Percentiles rank a stretch among this genome's conserved stretches.
Evolutionary conservation across 495 filamentous ascomycete genomes (phyloP).

Genomic region (Neurospora intermedia): DNA sequence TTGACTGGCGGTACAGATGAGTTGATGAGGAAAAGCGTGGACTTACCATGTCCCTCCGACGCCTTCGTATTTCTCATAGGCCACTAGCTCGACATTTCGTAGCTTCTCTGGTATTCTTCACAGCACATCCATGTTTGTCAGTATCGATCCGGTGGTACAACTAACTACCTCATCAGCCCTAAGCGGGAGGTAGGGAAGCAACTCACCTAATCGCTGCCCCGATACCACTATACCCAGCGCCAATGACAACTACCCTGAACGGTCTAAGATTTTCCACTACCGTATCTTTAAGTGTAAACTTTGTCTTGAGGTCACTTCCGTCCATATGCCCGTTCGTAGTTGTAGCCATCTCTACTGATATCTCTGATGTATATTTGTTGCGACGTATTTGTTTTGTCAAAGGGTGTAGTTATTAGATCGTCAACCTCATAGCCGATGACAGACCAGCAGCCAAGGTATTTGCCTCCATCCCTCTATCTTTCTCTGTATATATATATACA

Average conservation of each 20-base stretch:
- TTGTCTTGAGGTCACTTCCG: not conserved
- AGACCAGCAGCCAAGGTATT: not conserved
- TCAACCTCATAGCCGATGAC: not conserved
- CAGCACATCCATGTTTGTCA: not conserved
- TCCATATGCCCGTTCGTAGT: not conserved
- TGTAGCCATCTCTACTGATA: not conserved
- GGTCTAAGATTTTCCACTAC: constrained; percentile 36
- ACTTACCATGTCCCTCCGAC: constrained; percentile 33
- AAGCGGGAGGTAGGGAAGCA: not conserved
- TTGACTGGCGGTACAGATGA: not conserved
- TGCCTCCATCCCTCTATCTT: not conserved
- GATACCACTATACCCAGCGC: constrained; percentile 41
- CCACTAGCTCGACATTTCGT: constrained; percentile 30
- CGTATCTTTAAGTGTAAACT: constrained; percentile 27
- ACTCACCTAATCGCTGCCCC: constrained; percentile 25
- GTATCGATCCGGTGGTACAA: not conserved
- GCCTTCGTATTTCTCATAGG: constrained; percentile 34
- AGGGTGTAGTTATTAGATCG: not conserved
- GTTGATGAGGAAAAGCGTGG: not conserved
- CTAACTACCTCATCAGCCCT: not conserved
- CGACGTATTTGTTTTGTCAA: not conserved
- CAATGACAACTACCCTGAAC: constrained; percentile 37
- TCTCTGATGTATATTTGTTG: not conserved
- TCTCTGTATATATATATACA: not conserved
- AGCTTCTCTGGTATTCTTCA: constrained; percentile 32